A percentile compares a stretch with the other conserved stretches of the same genome.
phyloP scores from a whole-genome alignment of 768 basidiomycete genomes.

The Podaxis sp. region DNA sequence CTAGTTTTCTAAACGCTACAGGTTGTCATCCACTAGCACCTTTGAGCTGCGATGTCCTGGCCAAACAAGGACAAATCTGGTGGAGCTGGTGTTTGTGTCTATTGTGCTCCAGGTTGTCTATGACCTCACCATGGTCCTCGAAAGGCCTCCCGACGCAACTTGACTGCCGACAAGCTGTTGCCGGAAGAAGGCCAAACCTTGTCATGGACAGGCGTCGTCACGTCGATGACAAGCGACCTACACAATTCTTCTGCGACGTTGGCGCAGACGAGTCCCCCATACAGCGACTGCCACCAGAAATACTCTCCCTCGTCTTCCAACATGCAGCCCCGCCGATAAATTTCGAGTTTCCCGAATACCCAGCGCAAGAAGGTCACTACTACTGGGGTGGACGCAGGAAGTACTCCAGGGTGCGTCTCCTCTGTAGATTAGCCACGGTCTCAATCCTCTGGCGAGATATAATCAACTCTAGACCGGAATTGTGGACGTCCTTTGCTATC shows the following conservation, averaged over 20 bases:
- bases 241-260: background rate
- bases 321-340: background rate
- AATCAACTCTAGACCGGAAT: background rate
- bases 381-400: background rate
- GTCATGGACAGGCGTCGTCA: no score
- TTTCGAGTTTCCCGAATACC: background rate
- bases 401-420: background rate
- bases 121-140: no score
- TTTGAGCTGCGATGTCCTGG: no score
- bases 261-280: background rate
- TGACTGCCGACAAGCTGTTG: no score
- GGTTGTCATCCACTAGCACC: no score
- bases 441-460: background rate
- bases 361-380: background rate
- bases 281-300: background rate
- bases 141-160: no score
- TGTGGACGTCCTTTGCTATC: slow-evolving; percentile 1
- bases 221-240: no score
- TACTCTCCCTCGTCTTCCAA: background rate
- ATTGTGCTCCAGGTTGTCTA: no score
- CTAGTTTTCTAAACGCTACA: no score
- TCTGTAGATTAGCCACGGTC: background rate
- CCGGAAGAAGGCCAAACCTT: no score
- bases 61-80: no score
- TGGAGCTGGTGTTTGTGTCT: no score